A percentile compares a stretch with the other conserved stretches of the same genome.
Evolutionary conservation across 1,139 yeast species (phyloP).

Genomic region (Yamadazyma jaroonii): DNA sequence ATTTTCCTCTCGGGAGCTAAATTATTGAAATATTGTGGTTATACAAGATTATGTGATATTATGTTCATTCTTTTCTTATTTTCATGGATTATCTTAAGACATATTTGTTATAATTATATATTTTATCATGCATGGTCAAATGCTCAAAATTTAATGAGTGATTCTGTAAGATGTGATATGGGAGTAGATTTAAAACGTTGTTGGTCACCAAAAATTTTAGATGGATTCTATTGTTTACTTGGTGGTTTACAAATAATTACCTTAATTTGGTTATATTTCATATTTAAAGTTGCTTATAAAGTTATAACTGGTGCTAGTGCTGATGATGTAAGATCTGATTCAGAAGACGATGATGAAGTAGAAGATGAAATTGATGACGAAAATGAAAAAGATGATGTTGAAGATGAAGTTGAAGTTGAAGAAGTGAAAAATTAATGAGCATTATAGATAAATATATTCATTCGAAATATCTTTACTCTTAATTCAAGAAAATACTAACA

Average conservation of each 20-base stretch:
- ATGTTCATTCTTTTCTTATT: slow-evolving; percentile 67
- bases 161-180: slow-evolving; percentile 30
- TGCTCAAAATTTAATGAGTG: slow-evolving; percentile 35
- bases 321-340: slow-evolving; percentile 82
- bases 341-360: slow-evolving; percentile 44
- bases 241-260: slow-evolving; percentile 67
- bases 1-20: slow-evolving; percentile 71
- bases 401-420: slow-evolving; percentile 1
- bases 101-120: slow-evolving; percentile 69
- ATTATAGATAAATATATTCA: slow-evolving; percentile 2
- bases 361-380: slow-evolving; percentile 19
- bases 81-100: slow-evolving; percentile 72
- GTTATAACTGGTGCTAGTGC: slow-evolving; percentile 73
- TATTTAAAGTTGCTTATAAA: slow-evolving; percentile 63
- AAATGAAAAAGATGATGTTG: slow-evolving; percentile 4
- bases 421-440: slow-evolving; percentile 1
- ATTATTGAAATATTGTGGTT: slow-evolving; percentile 71
- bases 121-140: slow-evolving; percentile 49
- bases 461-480: slow-evolving; percentile 7
- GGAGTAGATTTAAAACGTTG: slow-evolving; percentile 43
- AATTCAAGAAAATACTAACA: slow-evolving; percentile 28
- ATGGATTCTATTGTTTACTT: slow-evolving; percentile 53
- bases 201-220: slow-evolving; percentile 53
- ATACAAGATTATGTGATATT: slow-evolving; percentile 56
- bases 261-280: slow-evolving; percentile 72